Base-by-base conservation (phyloP, 441 rosid genomes). In the California macrophylla region DNA sequence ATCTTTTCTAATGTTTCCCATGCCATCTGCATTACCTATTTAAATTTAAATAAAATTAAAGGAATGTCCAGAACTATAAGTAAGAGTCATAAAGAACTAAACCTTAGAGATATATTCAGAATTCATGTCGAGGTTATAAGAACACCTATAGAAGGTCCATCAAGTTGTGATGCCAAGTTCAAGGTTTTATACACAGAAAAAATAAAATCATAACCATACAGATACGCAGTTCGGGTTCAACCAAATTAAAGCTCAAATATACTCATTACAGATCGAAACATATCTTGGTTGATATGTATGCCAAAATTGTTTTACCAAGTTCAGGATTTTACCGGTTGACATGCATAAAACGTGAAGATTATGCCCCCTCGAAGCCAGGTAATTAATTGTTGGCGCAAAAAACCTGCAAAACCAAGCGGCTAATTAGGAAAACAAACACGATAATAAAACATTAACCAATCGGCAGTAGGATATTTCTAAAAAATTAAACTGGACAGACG, bases 301-400 rank as follows among this genome's bases (percentile, higher is more conserved):
- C 58, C 23, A 50, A 50, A 50, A 50, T 12, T 50, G 12, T 16
- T 16, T 50, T 5, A 50, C 8, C 61, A 66, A 6, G 62, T 28
- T 16, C 66, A 74, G 70, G 18, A 50, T 62, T 66, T 80, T 88
- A 92, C 98, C 98, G 6, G 72, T 83, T 42, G 93, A 89, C 67
- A 90, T 81, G 80, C 97, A 92, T 34, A 90, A 69, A 38, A 92
- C 64, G 74, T 81, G 82, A 79, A 89, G 79, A 71, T 85, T 89
- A 79, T 83, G 85, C 18, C 80, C 92, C 75, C 78, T 80, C 62
- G 88, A 82, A 66, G 83, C 78, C 79, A 92, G 74, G 82, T 83
- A 83, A 81, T 71, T 86, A 64, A 92, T 87, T 8, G 91, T 87
- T 36, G 98, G 97, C 70, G 97, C 83, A 77, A 92, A 92, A 81